Conservation (phyloP, 306 rosid species). For the Cicer pinnatifidum region DNA sequence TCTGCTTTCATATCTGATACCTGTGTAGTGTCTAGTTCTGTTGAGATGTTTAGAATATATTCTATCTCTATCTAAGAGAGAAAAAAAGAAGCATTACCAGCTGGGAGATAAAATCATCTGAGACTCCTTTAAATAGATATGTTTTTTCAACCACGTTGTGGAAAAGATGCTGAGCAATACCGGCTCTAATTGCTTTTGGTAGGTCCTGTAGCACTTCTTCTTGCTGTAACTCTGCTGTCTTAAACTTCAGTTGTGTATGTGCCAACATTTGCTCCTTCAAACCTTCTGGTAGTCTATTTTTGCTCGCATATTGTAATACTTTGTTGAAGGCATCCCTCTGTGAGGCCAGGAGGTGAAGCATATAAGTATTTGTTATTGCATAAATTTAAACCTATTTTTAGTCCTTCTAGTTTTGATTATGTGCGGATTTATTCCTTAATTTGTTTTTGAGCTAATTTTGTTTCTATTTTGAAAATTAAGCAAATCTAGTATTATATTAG, state of each 20-base stretch:
- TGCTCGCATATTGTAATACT: constrained; percentile 71
- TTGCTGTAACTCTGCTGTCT: constrained; percentile 83
- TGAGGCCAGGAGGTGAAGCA: constrained; percentile 29
- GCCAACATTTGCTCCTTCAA: constrained; percentile 85
- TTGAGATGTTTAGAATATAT: constrained; percentile 43
- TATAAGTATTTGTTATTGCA: constrained; percentile 31
- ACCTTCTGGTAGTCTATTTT: constrained; percentile 76
- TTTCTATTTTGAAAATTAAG: background rate
- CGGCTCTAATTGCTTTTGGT: constrained; percentile 80
- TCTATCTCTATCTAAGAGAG: background rate
- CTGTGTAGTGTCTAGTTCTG: constrained; percentile 50
- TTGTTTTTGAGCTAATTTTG: background rate
- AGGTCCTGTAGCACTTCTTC: constrained; percentile 70
- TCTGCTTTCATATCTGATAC: constrained; percentile 84
- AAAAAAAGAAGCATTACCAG: constrained; percentile 53
- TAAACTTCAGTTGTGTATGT: constrained; percentile 81
- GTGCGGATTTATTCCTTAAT: background rate
- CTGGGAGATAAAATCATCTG: constrained; percentile 68
- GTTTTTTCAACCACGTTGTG: constrained; percentile 58
- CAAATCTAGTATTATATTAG: background rate
- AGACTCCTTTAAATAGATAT: constrained; percentile 74
- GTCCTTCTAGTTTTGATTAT: background rate
- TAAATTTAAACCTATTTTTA: background rate
- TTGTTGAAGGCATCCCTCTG: constrained; percentile 78
- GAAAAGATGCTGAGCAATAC: constrained; percentile 81